These are phyloP conservation scores for Serendipita sp. DNA, from an alignment of 768 basidiomycete genomes.

Conservation along the genomic window DNA sequence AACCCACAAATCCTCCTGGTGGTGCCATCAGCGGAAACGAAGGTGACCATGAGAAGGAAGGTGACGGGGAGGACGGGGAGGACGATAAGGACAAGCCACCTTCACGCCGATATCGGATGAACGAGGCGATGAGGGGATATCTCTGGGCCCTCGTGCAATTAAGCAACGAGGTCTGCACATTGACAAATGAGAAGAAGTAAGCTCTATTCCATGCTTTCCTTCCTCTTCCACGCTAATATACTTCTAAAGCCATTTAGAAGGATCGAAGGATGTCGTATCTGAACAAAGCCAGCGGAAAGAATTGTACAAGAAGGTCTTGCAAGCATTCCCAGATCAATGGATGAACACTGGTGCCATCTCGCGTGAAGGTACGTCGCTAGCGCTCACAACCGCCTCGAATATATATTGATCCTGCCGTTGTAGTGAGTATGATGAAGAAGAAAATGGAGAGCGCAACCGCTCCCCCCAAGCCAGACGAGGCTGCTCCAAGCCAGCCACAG, in stretches of 20 bases:
- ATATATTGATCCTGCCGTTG: neutral
- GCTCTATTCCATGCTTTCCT: conserved; percentile 7
- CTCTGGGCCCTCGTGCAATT: conserved; percentile 70
- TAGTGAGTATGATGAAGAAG: conserved; percentile 12
- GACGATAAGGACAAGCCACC: conserved; percentile 40
- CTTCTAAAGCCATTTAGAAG: conserved; percentile 35
- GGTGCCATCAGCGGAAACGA: neutral
- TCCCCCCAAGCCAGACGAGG: neutral
- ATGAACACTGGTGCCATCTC: conserved; percentile 76
- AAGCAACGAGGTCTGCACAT: conserved; percentile 66
- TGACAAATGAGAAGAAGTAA: conserved; percentile 23
- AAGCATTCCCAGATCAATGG: conserved; percentile 67
- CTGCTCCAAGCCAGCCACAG: neutral
- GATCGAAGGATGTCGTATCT: conserved; percentile 53
- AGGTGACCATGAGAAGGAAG: conserved; percentile 1
- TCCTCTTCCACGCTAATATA: neutral
- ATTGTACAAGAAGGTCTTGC: conserved; percentile 57
- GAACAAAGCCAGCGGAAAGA: conserved; percentile 68
- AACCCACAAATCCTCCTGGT: neutral
- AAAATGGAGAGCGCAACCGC: conserved; percentile 3
- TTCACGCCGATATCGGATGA: conserved; percentile 59
- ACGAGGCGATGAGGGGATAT: conserved; percentile 60
- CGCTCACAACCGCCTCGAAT: neutral
- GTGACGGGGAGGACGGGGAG: conserved; percentile 7
- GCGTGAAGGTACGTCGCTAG: conserved; percentile 50